phyloP scores from a whole-genome alignment of 129 eudicot species.

The Artemisia annua region DNA sequence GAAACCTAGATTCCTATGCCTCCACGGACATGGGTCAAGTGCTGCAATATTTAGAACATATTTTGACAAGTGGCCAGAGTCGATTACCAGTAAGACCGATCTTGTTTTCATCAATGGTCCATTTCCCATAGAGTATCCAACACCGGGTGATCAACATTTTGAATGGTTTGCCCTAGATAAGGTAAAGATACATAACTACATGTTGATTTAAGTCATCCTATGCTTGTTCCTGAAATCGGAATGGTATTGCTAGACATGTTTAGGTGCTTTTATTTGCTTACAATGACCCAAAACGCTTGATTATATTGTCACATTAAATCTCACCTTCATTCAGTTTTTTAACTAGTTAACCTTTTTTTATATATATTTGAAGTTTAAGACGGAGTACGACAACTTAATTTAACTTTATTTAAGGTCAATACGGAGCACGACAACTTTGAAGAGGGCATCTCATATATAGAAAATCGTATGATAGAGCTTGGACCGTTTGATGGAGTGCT shows the following conservation, averaged over 20 bases:
- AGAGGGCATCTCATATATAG: constrained; percentile 38
- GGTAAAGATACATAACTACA: not conserved
- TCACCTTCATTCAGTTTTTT: too few relatives aligned
- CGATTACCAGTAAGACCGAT: not conserved
- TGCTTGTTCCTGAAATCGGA: not conserved
- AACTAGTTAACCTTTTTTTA: not conserved
- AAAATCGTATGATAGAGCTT: constrained; percentile 44
- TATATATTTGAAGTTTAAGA: not conserved
- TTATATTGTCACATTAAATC: too few relatives aligned
- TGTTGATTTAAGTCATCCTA: not conserved
- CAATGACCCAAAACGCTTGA: too few relatives aligned
- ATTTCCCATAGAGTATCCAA: not conserved
- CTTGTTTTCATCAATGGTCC: not conserved
- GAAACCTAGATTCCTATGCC: constrained; percentile 25
- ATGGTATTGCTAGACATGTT: not conserved
- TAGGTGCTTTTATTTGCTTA: not conserved
- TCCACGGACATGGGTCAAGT: constrained; percentile 5
- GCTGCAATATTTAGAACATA: not conserved
- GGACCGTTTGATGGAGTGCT: constrained; percentile 57
- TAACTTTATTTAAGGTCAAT: constrained; percentile 23
- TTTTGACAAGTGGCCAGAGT: not conserved
- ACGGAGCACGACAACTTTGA: constrained; percentile 31
- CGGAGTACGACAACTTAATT: not conserved
- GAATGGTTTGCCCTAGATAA: not conserved
- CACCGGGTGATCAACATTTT: not conserved